Base-by-base conservation (phyloP, 352 stramenopile species). In the Globisporangium megalacanthum region DNA sequence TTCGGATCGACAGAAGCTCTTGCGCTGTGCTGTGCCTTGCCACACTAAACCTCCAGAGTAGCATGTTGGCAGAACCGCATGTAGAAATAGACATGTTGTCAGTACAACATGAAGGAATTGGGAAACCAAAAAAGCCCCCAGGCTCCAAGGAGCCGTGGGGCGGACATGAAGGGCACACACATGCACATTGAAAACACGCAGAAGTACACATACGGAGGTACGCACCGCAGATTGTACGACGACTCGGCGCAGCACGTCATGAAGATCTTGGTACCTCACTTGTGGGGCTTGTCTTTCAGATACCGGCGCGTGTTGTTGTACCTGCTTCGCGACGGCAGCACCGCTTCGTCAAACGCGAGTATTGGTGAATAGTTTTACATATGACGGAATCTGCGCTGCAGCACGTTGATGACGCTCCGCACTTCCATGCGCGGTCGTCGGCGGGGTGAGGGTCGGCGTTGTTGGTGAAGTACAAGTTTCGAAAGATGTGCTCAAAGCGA, bases 241-340 rank as follows among this genome's bases (percentile, higher is more conserved):
- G 14, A 25, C 15, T 59, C 37, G 3, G 58, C 46, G 31, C 58
- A 65, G n/a, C 46, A 48, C 0, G 58, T 54, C 6, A 44, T 56
- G 56, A 4, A 64, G 45, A 48, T 15, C 58, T 64, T 64, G 19
- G 52, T 58, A 10, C 52, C 58, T 46, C 58, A 60, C 14, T 60
- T 65, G 42, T 65, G 59, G 19, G 59, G 52, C 20, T 65, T 65
- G 33, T 64, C 51, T 15, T 58, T 58, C 11, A 59, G 33, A 17
- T 55, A 64, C 36, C 53, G 20, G 3, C 37, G 13, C 5, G 52
- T 60, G 4, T 25, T 31, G n/a, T 65, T 65, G 52, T 59, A 56
- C 19, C 42, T 2, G 15, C 42, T 48, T 13, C 46, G 13, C 1
- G 46, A 56, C 13, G 46, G 52, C 13, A 60, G 19, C 6, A 56